phyloP scores from a whole-genome alignment of 768 basidiomycete genomes.

The Boletus subparvulus region DNA sequence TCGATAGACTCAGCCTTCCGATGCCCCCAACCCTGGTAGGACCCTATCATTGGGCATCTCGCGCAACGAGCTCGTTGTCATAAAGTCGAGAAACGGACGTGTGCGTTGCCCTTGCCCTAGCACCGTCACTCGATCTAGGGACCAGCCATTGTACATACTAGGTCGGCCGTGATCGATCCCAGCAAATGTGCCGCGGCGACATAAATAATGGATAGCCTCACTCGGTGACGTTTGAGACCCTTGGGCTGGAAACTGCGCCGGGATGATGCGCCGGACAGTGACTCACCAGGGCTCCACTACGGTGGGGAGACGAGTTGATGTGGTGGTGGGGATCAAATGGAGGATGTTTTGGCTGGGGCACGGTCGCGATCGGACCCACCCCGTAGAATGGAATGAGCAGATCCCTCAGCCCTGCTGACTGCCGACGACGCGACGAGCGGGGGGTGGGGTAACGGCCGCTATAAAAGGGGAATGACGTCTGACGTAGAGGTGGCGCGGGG shows the following conservation, averaged over 20 bases:
- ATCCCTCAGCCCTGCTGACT: conserved; percentile 4
- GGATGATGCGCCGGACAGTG: neutral
- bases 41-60: neutral
- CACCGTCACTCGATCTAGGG: too few relatives aligned
- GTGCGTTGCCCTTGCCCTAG: too few relatives aligned
- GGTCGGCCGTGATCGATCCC: too few relatives aligned
- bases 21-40: neutral
- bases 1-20: neutral
- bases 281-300: neutral
- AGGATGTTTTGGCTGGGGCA: too few relatives aligned
- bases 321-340: too few relatives aligned
- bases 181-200: neutral
- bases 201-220: neutral
- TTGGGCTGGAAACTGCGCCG: neutral
- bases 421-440: neutral
- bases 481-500: conserved; percentile 33
- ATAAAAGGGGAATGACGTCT: conserved; percentile 33
- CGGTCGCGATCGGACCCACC: neutral
- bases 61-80: too few relatives aligned
- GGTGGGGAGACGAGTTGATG: neutral
- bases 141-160: too few relatives aligned
- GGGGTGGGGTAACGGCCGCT: conserved; percentile 1
- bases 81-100: too few relatives aligned
- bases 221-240: neutral
- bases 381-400: neutral